Base-by-base conservation (phyloP, 805 yeast species). In the Starmerella cellae region DNA sequence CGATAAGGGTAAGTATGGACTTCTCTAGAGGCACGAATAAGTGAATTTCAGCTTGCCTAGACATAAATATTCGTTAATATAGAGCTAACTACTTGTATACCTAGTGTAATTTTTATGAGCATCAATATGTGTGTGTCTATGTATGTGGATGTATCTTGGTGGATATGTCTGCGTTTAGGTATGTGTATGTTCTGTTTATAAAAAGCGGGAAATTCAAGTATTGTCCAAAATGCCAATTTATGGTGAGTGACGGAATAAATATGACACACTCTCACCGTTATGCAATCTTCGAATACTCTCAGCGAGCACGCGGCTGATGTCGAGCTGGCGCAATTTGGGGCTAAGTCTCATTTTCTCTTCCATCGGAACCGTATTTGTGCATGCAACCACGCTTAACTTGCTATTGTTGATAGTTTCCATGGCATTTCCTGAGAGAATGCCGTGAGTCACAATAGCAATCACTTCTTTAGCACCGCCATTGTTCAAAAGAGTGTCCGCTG, bases 361-460 rank as follows among this genome's bases (percentile, higher is more conserved):
- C 46, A 87, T 73, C 11, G 97, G 97, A 51, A 91, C 83, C 4
- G 96, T 80, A 61, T 91, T 91, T 1, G 97, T 85, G 65, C 97
- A 88, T 13, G 87, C 85, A 30, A 91, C 80, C 53, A 69, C 73
- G 33, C 75, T 68, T 49, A 91, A 68, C 44, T 75, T 75, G 48
- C 87, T 75, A 42, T 69, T 66, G 58, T 75, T 76, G 57, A 91
- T 70, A 60, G 75, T 83, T 37, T 75, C 75, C 44, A 80, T 72
- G 20, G 98, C 98, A 50, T 75, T 72, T 30, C 94, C 94, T 28
- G 91, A 78, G 55, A 91, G 77, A 34, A 91, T 84, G 44, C 97
- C 98, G 60, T 91, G 98, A 0, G 98, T 88, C 13, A 91, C 96
- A 46, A 91, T 83, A 22, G 97, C 94, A 52, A 88, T 75, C 24